phyloP scores from a whole-genome alignment of 2,329 filamentous ascomycete species.

The Colletotrichum agaves region DNA sequence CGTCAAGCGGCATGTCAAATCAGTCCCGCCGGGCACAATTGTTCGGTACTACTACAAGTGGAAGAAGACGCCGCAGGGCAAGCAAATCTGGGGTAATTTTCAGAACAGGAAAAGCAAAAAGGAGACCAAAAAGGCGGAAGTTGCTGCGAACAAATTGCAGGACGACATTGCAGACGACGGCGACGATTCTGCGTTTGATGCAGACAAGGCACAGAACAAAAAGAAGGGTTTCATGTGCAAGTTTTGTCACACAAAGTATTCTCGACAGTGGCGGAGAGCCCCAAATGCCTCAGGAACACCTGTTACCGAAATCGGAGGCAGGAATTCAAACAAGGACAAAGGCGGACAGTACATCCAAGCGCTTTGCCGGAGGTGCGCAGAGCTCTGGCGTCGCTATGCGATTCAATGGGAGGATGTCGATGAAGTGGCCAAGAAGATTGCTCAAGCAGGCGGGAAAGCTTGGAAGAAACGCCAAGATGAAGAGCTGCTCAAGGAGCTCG shows the following conservation, averaged over 20 bases:
- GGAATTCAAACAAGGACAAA: slow-evolving; percentile 81
- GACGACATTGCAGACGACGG: slow-evolving; percentile 93
- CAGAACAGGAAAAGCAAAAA: slow-evolving; percentile 91
- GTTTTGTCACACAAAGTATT: slow-evolving; percentile 84
- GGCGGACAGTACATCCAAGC: slow-evolving; percentile 79
- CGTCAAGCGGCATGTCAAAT: slow-evolving; percentile 87
- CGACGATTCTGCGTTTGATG: slow-evolving; percentile 96
- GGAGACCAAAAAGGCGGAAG: slow-evolving; percentile 79
- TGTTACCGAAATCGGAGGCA: slow-evolving; percentile 71
- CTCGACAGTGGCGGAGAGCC: slow-evolving; percentile 91
- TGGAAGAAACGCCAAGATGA: slow-evolving; percentile 93
- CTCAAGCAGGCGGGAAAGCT: slow-evolving; percentile 80
- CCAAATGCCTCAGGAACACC: slow-evolving; percentile 80
- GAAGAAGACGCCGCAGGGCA: slow-evolving; percentile 92
- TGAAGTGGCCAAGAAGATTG: slow-evolving; percentile 88
- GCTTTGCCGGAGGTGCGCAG: slow-evolving; percentile 88
- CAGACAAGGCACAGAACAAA: slow-evolving; percentile 80
- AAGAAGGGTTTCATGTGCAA: slow-evolving; percentile 93
- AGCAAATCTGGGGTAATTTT: slow-evolving; percentile 90
- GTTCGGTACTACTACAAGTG: slow-evolving; percentile 97
- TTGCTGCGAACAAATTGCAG: slow-evolving; percentile 78
- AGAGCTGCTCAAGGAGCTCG: slow-evolving; percentile 81
- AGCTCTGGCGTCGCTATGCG: slow-evolving; percentile 94
- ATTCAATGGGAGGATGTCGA: slow-evolving; percentile 96
- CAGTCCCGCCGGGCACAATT: slow-evolving; percentile 80